Evolutionary conservation across 345 rosid species (phyloP).

Genomic region (Camelina sativa): DNA sequence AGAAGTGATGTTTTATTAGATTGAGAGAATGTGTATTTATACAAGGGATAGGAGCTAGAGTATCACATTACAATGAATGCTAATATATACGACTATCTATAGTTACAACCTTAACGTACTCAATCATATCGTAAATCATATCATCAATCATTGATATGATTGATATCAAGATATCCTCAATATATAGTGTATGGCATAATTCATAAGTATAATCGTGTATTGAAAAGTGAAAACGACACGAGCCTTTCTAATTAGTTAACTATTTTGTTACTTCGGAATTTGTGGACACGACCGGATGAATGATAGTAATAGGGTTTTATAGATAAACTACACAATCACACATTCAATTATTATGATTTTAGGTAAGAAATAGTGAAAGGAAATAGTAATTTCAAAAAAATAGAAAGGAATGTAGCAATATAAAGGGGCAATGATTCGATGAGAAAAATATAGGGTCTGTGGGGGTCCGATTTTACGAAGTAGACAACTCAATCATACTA

Average conservation of each 20-base stretch:
- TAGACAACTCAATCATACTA: constrained; percentile 43
- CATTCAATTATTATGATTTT: constrained; percentile 30
- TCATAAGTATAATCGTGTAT: not conserved
- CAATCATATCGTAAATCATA: too few relatives aligned
- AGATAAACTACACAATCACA: constrained; percentile 40
- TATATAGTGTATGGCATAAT: not conserved
- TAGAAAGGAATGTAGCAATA: constrained; percentile 20
- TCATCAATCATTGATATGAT: too few relatives aligned
- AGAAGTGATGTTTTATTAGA: too few relatives aligned
- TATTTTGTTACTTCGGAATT: constrained; percentile 3
- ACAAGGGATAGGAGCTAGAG: too few relatives aligned
- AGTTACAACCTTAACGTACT: too few relatives aligned
- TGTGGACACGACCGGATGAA: constrained; percentile 23
- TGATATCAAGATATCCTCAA: too few relatives aligned
- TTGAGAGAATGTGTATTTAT: too few relatives aligned
- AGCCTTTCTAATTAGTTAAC: not conserved
- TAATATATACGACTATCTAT: too few relatives aligned
- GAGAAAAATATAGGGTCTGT: constrained; percentile 20
- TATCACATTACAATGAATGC: too few relatives aligned
- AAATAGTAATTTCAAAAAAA: constrained; percentile 3
- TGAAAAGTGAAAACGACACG: constrained; percentile 24
- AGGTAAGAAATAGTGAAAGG: constrained; percentile 37
- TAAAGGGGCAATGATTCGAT: constrained; percentile 36
- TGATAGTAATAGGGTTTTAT: constrained; percentile 21
- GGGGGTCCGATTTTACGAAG: constrained; percentile 45